phyloP scores from a whole-genome alignment of 257 asterid species.

The Nicotiana otophora region DNA sequence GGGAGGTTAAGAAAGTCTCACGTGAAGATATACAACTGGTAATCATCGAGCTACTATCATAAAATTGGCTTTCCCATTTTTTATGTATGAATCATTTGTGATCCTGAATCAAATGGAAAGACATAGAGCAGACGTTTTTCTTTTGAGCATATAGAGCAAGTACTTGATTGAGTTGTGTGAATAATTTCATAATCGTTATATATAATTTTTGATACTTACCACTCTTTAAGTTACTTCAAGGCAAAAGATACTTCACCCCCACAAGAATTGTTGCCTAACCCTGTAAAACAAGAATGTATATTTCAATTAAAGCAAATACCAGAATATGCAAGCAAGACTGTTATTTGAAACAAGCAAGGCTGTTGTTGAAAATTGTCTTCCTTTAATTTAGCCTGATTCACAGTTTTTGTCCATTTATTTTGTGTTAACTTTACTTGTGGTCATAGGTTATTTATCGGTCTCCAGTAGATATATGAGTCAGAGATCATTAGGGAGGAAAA shows the following conservation, averaged over 20 bases:
- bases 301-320: neutral
- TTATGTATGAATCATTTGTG: neutral
- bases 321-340: neutral
- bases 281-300: neutral
- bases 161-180: neutral
- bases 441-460: neutral
- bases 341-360: neutral
- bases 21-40: conserved; percentile 23
- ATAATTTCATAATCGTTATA: neutral
- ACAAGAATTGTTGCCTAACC: neutral
- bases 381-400: neutral
- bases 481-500: neutral
- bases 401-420: neutral
- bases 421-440: neutral
- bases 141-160: neutral
- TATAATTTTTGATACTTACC: neutral
- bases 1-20: conserved; percentile 13
- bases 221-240: neutral
- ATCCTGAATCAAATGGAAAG: conserved; percentile 1
- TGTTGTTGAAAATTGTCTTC: neutral
- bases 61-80: neutral
- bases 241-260: neutral
- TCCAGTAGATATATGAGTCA: neutral
- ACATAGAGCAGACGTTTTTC: neutral
- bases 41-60: neutral